phyloP scores from a whole-genome alignment of 257 asterid species.

The Solanum raphanifolium region DNA sequence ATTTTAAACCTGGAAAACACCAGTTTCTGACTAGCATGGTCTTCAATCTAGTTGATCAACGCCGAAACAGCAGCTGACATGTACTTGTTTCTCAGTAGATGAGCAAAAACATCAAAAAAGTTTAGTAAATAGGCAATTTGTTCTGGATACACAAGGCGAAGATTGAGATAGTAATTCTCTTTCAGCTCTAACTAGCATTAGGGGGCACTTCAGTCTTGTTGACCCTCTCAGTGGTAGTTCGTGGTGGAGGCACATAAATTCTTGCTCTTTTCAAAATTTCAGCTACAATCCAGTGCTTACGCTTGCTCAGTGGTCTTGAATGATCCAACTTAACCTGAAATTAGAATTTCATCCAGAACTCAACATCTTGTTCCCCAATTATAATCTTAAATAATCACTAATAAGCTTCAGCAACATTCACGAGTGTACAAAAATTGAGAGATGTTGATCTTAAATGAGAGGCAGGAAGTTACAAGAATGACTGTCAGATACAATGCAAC shows the following conservation, averaged over 20 bases:
- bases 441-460: background rate
- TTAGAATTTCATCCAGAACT: background rate
- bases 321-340: constrained; percentile 75
- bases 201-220: constrained; percentile 10
- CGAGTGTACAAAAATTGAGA: background rate
- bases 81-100: background rate
- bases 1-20: background rate
- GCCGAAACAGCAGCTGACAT: background rate
- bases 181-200: constrained; percentile 8
- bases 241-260: constrained; percentile 40
- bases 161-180: background rate
- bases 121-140: background rate
- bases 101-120: background rate
- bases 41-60: background rate
- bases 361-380: background rate
- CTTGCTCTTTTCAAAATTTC: constrained; percentile 77
- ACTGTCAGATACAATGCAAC: background rate
- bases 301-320: constrained; percentile 84
- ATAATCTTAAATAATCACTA: too few species aligned
- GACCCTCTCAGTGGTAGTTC: background rate
- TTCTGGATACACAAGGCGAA: background rate
- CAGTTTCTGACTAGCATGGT: background rate
- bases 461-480: background rate
- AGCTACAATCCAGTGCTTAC: constrained; percentile 63
- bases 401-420: background rate